phyloP scores from a whole-genome alignment of 139 green algal genomes.

The Chlamydomonas incerta region DNA sequence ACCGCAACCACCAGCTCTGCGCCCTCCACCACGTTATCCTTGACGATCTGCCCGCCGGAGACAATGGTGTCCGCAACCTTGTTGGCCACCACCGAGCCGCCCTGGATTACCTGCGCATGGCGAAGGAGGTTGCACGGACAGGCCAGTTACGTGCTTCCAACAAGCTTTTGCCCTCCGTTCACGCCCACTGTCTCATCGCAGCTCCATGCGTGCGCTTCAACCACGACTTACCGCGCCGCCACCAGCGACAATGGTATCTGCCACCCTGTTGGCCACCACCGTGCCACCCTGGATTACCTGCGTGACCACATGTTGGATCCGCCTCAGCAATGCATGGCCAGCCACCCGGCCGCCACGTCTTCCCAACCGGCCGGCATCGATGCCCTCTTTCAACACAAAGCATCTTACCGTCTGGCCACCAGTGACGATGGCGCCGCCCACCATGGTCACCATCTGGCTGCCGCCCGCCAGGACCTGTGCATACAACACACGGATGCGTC shows the following conservation, averaged over 20 bases:
- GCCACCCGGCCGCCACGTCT: no score
- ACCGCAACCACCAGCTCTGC: background rate
- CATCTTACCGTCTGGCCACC: no score
- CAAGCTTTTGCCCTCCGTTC: no score
- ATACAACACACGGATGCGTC: no score
- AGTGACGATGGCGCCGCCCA: no score
- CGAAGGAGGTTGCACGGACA: no score
- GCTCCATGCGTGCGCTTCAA: no score
- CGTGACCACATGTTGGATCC: background rate
- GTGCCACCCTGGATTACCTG: background rate
- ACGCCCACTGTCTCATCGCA: no score
- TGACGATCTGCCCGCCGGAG: conserved; percentile 12
- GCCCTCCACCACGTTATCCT: conserved; percentile 31
- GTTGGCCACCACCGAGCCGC: background rate
- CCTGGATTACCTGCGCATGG: background rate
- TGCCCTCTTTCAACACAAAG: background rate
- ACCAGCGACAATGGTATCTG: background rate
- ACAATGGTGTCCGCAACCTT: conserved; percentile 7
- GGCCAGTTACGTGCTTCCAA: no score
- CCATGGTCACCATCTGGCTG: conserved; percentile 1
- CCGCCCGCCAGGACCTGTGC: background rate
- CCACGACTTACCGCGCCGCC: background rate
- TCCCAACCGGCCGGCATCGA: no score
- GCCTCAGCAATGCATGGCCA: no score
- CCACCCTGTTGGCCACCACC: background rate